Base-by-base conservation (phyloP, 257 asterid genomes). In the Fraxinus cuspidata region DNA sequence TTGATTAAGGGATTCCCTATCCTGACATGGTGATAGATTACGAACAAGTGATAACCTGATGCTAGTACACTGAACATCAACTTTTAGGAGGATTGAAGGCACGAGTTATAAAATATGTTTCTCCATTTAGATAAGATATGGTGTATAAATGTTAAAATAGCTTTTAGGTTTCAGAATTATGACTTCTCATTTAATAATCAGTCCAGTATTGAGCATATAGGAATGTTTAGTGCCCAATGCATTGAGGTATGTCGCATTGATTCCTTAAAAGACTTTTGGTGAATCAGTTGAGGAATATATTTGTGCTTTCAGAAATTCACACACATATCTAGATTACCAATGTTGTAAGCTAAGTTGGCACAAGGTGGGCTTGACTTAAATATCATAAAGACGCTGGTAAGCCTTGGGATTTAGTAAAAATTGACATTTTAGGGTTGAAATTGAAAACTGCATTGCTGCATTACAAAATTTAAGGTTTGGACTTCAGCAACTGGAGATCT, bases 261-360 rank as follows among this genome's bases (percentile, higher is more conserved):
- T 56, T n/a, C n/a, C 65, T 56, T n/a, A 19, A 53, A 7, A 56
- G 12, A n/a, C 13, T 18, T 19, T 4, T 56, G 65, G 28, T 56
- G 65, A 56, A 56, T 56, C 65, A 56, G 28, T 47, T 56, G 65
- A 56, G 65, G 28, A 56, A 56, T 56, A 19, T n/a, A 56, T 56
- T 56, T 56, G 65, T 56, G 65, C 25, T 56, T 56, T 56, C 2
- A 2, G 27, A 7, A 56, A 56, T 7, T 19, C 65, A 56, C 28
- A 7, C 4, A n/a, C n/a, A 7, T 16, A 47, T 47, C 64, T 19
- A 56, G 9, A n/a, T 56, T 56, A 56, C 27, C 65, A 56, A 56
- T 56, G 65, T 8, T 56, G 25, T 7, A 53, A 53, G 64, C 25
- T 7, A 51, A 51, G 27, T 53, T 53, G 23, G 25, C 25, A 53